Conservation (phyloP, 306 rosid species). For the Biancaea sappan region DNA sequence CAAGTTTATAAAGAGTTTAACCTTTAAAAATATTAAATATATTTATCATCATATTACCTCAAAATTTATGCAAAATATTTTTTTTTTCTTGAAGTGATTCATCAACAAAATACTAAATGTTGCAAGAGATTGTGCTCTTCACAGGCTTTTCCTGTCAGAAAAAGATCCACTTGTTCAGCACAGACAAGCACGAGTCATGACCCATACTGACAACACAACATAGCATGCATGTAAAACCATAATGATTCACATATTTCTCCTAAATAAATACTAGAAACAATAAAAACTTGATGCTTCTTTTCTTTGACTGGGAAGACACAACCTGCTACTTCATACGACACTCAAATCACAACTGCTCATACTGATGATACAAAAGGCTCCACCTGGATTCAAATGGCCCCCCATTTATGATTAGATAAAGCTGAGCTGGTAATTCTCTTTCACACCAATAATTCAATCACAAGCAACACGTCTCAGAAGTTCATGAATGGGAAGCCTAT, state of each 20-base stretch:
- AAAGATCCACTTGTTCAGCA: too few relatives aligned
- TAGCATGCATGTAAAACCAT: not conserved
- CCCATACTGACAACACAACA: not conserved
- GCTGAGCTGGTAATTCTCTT: not conserved
- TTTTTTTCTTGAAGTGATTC: too few relatives aligned
- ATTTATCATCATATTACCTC: too few relatives aligned
- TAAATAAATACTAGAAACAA: not conserved
- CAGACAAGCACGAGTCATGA: too few relatives aligned
- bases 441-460: constrained; percentile 24
- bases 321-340: not conserved
- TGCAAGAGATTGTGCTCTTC: too few relatives aligned
- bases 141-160: too few relatives aligned
- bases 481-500: constrained; percentile 47
- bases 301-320: not conserved
- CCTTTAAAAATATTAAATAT: too few relatives aligned
- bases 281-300: not conserved
- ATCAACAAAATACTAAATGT: too few relatives aligned
- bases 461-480: constrained; percentile 57
- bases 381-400: not conserved
- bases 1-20: too few relatives aligned
- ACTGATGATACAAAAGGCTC: not conserved
- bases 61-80: too few relatives aligned
- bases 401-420: not conserved
- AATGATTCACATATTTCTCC: not conserved
- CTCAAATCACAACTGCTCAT: not conserved